phyloP scores from a whole-genome alignment of 208 protist genomes.

The Leishmania tarentolae region DNA sequence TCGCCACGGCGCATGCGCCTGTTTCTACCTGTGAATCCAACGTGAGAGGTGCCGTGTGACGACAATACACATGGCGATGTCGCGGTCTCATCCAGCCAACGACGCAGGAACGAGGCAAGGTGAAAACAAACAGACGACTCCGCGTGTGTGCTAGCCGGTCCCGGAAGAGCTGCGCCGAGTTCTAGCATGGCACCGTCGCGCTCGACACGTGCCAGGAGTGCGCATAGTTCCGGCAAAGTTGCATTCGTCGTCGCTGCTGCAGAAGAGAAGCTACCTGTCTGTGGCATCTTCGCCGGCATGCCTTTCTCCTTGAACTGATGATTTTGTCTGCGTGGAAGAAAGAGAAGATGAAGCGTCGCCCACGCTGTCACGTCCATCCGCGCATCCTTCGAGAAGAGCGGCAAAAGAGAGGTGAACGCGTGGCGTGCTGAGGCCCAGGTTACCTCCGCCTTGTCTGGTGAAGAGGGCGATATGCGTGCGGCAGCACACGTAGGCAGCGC shows the following conservation, averaged over 20 bases:
- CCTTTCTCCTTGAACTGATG: neutral
- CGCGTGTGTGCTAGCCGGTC: neutral
- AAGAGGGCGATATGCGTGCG: neutral
- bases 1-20: neutral
- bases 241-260: neutral
- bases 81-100: slow-evolving; percentile 8
- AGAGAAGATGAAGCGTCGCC: slow-evolving; percentile 35
- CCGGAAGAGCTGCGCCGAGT: slow-evolving; percentile 10
- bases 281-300: neutral
- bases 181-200: slow-evolving; percentile 15
- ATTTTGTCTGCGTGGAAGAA: neutral
- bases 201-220: slow-evolving; percentile 23
- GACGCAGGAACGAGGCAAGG: slow-evolving; percentile 16
- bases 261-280: neutral
- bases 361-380: slow-evolving; percentile 35
- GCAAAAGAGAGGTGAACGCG: slow-evolving; percentile 45
- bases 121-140: neutral
- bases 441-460: neutral
- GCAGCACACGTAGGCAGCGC: neutral
- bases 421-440: slow-evolving; percentile 37
- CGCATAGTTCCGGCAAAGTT: slow-evolving; percentile 28
- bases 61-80: neutral
- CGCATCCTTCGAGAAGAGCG: slow-evolving; percentile 46
- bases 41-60: neutral
- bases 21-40: neutral